Evolutionary conservation across 1,284 basidiomycete species (phyloP), one percentile per base, ranked within the genome.

Genomic region (Ganoderma leucocontextum): DNA sequence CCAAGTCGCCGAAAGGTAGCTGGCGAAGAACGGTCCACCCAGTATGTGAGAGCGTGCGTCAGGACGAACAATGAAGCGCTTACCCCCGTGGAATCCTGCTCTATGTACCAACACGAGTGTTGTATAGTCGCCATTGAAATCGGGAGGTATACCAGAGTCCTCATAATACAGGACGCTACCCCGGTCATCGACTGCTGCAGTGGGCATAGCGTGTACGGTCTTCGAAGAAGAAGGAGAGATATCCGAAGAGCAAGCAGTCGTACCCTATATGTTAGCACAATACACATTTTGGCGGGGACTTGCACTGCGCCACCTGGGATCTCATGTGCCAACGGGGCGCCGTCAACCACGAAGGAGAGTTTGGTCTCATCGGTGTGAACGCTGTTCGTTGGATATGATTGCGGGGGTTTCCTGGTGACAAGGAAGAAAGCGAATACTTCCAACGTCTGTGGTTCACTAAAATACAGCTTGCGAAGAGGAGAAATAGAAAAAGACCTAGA

Each of bases 101-200:
- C 77, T 75, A 53, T 78, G 76, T 7, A 78, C 68, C 22, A 75
- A 62, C 19, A 78, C 73, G 10, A 78, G 52, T 0, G 77, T 76
- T n/a, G 62, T 68, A 44, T 78, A 77, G 42, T 68, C 62, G 7
- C 19, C 35, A 17, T 58, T 33, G 7, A 17, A 36, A 58, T 10
- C 33, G 35, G 55, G 55, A 58, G 17, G 29, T n/a, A 22, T 38
- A n/a, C 55, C 17, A n/a, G n/a, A n/a, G 33, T 58, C 33, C 6
- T 58, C 35, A 13, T 58, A 35, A n/a, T 62, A 67, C 22, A 72
- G 55, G 13, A 63, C 25, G 17, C 35, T 64, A 8, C 69, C 70
- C 8, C 55, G 42, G 44, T 62, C 49, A 64, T 73, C 58, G 19
- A 64, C 58, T 25, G 62, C 67, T 39, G 59, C 60, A 29, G 53